Percentiles rank a stretch among this genome's conserved stretches.
phyloP scores from a whole-genome alignment of 2,329 filamentous ascomycete species.

The Colletotrichum caudatum region DNA sequence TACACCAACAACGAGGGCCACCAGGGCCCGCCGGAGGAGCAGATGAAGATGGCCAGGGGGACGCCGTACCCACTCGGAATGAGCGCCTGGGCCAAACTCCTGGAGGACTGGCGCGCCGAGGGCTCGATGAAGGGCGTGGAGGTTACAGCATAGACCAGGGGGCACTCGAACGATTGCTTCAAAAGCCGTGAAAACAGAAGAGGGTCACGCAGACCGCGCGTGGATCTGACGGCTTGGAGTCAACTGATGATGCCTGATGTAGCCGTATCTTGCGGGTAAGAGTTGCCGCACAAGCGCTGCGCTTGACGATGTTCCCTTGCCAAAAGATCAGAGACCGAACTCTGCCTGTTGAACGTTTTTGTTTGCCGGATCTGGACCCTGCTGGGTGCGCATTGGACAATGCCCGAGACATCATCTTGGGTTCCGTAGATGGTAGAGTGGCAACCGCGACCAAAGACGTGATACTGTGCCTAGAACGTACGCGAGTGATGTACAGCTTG shows the following conservation, averaged over 20 bases:
- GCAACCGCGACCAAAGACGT: neutral
- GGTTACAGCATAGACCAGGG: neutral
- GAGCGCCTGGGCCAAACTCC: conserved; percentile 47
- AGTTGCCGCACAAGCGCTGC: neutral
- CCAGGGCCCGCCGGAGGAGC: conserved; percentile 46
- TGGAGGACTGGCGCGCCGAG: conserved; percentile 48
- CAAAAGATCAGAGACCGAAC: no score
- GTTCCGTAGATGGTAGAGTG: neutral
- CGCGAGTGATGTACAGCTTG: neutral
- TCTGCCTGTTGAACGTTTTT: no score
- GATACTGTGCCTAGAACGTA: neutral
- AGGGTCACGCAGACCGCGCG: neutral
- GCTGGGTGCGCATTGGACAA: neutral
- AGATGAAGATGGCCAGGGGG: conserved; percentile 49
- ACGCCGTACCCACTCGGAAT: conserved; percentile 50
- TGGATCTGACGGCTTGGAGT: neutral
- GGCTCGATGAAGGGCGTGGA: conserved; percentile 46
- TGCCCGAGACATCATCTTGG: neutral
- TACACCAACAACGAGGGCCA: conserved; percentile 64
- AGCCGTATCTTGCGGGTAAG: neutral
- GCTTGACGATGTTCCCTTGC: neutral
- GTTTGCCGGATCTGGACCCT: no score
- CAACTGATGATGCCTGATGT: no score
- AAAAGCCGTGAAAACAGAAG: neutral
- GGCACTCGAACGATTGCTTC: neutral